phyloP scores from a whole-genome alignment of 2,329 filamentous ascomycete genomes.

The Calonectria honghensis region DNA sequence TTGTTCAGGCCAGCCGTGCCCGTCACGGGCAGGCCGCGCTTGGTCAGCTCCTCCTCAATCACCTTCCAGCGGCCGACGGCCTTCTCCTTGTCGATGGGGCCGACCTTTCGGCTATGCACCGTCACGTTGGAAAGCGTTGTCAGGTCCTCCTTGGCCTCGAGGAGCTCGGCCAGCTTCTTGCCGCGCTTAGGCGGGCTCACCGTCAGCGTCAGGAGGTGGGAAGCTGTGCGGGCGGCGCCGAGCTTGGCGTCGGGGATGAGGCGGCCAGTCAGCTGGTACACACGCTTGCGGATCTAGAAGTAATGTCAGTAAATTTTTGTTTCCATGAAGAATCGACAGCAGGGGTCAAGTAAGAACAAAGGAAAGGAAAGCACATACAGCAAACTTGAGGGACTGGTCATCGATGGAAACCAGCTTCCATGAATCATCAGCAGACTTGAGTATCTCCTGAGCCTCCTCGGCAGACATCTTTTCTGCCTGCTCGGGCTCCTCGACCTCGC shows the following conservation, averaged over 20 bases:
- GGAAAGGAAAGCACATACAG: constrained; percentile 71
- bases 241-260: constrained; percentile 83
- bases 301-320: constrained; percentile 42
- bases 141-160: constrained; percentile 70
- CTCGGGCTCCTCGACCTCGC: constrained; percentile 54
- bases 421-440: constrained; percentile 68
- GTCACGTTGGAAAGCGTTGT: constrained; percentile 80
- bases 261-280: constrained; percentile 87
- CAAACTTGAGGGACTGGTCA: constrained; percentile 81
- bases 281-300: constrained; percentile 84
- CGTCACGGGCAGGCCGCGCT: constrained; percentile 75
- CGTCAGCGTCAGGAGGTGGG: constrained; percentile 73
- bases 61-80: constrained; percentile 86
- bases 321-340: not conserved
- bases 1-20: constrained; percentile 65
- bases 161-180: constrained; percentile 77
- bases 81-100: constrained; percentile 82
- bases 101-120: constrained; percentile 79
- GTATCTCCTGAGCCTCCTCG: constrained; percentile 65
- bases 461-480: constrained; percentile 53
- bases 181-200: constrained; percentile 73
- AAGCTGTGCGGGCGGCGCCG: constrained; percentile 71
- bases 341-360: not conserved
- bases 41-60: constrained; percentile 81
- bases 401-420: constrained; percentile 77